Evolutionary conservation across 345 rosid genomes (phyloP).

Genomic region (Camelina hispida): DNA sequence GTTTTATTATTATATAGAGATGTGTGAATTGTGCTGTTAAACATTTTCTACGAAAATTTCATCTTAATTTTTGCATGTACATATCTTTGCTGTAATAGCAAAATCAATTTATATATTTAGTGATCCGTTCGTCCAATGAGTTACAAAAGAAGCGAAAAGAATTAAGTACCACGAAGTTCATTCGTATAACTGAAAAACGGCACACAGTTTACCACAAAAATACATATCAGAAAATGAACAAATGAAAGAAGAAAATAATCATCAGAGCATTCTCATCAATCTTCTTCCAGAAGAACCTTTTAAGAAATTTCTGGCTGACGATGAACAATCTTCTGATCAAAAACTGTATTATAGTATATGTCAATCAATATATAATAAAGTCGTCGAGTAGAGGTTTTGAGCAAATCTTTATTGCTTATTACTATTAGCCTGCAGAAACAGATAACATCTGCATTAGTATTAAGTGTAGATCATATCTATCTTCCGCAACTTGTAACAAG

Average conservation of each 20-base stretch:
- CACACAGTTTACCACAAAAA: slow-evolving; percentile 24
- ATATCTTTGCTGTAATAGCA: too few species aligned
- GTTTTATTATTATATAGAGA: too few species aligned
- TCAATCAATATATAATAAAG: slow-evolving; percentile 7
- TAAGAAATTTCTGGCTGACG: background rate
- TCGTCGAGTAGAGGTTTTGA: slow-evolving; percentile 5
- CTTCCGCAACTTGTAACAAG: background rate
- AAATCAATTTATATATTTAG: too few species aligned
- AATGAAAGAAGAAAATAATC: slow-evolving; percentile 9
- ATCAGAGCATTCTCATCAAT: slow-evolving; percentile 31
- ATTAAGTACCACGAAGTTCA: background rate
- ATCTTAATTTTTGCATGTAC: background rate
- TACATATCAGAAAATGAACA: background rate
- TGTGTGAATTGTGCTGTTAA: background rate
- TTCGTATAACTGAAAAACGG: slow-evolving; percentile 16
- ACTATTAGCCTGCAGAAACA: slow-evolving; percentile 41
- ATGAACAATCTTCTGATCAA: slow-evolving; percentile 31
- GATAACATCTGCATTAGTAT: background rate
- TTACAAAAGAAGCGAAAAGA: too few species aligned
- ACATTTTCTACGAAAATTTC: background rate
- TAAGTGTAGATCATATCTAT: background rate
- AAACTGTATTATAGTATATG: slow-evolving; percentile 10
- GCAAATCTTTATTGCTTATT: slow-evolving; percentile 36
- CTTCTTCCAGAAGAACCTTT: slow-evolving; percentile 20
- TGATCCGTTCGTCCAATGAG: too few species aligned